Conservation (phyloP, 768 basidiomycete species). For the Russula virescens region DNA sequence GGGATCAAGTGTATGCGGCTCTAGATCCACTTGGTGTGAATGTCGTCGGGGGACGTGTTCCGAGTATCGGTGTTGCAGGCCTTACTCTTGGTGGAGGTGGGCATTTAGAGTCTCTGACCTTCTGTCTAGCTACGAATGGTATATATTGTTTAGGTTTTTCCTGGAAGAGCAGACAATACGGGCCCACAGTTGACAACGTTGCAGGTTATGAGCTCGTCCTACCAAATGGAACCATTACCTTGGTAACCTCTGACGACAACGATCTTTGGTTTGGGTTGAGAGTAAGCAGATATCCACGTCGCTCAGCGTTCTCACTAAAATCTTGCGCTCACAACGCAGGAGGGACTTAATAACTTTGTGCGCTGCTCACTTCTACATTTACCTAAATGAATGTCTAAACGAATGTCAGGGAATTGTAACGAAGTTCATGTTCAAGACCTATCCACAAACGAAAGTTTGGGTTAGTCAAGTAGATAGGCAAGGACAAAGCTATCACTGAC, state of each 20-base stretch:
- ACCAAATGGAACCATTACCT: constrained; percentile 27
- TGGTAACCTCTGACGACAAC: constrained; percentile 1
- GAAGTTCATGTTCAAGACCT: constrained; percentile 24
- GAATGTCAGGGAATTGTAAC: constrained; percentile 9
- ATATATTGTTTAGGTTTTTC: constrained; percentile 28
- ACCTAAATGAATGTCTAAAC: neutral
- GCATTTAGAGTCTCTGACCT: neutral
- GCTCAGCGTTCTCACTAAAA: too few relatives aligned
- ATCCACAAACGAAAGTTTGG: constrained; percentile 28
- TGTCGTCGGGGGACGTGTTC: constrained; percentile 25
- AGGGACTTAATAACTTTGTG: constrained; percentile 21
- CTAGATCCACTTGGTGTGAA: constrained; percentile 21
- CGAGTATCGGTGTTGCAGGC: constrained; percentile 26
- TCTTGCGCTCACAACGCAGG: neutral
- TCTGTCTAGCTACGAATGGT: neutral
- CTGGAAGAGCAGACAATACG: constrained; percentile 30
- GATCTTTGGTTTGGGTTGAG: constrained; percentile 20
- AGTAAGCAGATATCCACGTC: neutral
- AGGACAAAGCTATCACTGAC: neutral
- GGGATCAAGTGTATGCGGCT: constrained; percentile 26
- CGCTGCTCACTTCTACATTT: neutral
- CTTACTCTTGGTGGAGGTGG: constrained; percentile 27
- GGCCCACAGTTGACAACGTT: constrained; percentile 34
- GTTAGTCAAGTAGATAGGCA: neutral
- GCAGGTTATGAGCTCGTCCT: constrained; percentile 28